Conservation (phyloP, 805 yeast species). For the Torulaspora gathmanii region DNA sequence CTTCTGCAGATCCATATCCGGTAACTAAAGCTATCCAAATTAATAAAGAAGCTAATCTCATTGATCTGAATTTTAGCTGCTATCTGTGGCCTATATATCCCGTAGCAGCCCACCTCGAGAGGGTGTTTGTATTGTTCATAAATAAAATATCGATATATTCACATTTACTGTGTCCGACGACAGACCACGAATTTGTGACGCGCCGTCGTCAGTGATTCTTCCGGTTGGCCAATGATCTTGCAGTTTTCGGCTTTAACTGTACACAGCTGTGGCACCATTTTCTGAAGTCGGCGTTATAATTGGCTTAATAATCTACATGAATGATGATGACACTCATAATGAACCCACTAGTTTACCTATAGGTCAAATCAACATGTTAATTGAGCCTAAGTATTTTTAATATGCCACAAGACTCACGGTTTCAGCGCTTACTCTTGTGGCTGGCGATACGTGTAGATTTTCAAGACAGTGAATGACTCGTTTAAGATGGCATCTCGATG, state of each 20-base stretch:
- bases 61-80: not conserved
- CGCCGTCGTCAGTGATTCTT: not conserved
- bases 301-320: not conserved
- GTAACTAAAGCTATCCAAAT: slow-evolving; percentile 5
- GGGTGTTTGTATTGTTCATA: not conserved
- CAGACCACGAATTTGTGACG: slow-evolving; percentile 1
- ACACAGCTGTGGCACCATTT: slow-evolving; percentile 10
- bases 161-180: slow-evolving; percentile 6
- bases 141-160: not conserved
- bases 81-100: too few relatives aligned
- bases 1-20: slow-evolving; percentile 16
- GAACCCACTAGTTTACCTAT: too few relatives aligned
- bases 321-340: too few relatives aligned
- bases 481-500: not conserved
- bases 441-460: not conserved
- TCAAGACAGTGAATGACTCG: not conserved
- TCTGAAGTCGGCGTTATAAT: not conserved
- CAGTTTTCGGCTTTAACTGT: not conserved
- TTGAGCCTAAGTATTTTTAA: too few relatives aligned
- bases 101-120: too few relatives aligned
- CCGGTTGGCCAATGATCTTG: slow-evolving; percentile 1
- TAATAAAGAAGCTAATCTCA: not conserved
- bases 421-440: too few relatives aligned
- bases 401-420: too few relatives aligned
- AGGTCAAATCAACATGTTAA: too few relatives aligned